Percentiles rank a stretch among this genome's conserved stretches.
Evolutionary conservation across 495 filamentous ascomycete species (phyloP).

Genomic region (Xylona heveae): DNA sequence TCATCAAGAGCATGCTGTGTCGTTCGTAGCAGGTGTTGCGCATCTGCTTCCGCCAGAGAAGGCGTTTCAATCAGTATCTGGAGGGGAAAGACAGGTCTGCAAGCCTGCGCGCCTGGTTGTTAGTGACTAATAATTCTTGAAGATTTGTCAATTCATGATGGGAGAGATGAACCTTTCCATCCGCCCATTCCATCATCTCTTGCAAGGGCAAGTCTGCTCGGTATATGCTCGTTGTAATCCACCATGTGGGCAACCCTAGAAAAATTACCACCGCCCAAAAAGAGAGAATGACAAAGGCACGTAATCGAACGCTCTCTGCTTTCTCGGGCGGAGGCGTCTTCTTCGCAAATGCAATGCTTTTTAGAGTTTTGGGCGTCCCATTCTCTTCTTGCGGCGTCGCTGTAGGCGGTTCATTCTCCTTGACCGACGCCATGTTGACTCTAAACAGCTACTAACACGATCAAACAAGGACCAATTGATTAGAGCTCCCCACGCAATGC

Average conservation of each 20-base stretch:
- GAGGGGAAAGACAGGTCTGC: constrained; percentile 71
- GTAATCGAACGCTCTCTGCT: constrained; percentile 38
- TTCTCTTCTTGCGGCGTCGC: too few species aligned
- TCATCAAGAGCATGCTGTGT: constrained; percentile 85
- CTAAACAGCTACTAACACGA: too few species aligned
- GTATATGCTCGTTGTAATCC: constrained; percentile 89
- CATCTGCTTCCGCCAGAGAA: constrained; percentile 42
- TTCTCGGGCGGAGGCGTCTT: constrained; percentile 53
- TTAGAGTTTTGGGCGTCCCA: too few species aligned
- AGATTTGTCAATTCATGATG: background rate
- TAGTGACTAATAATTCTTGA: constrained; percentile 1
- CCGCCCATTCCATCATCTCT: constrained; percentile 82
- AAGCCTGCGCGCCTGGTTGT: constrained; percentile 31
- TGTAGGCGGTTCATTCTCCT: too few species aligned
- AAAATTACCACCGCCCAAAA: constrained; percentile 80
- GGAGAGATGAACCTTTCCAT: constrained; percentile 51
- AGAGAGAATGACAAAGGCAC: constrained; percentile 56
- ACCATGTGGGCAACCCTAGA: constrained; percentile 87
- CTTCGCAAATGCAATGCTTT: too few species aligned
- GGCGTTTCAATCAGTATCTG: constrained; percentile 59
- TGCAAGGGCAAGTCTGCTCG: constrained; percentile 64
- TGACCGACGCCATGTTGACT: too few species aligned
- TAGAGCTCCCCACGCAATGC: too few species aligned
- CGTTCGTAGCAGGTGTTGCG: constrained; percentile 53
- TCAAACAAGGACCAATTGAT: too few species aligned